Evolutionary conservation across 306 rosid species (phyloP).

Genomic region (Acacia confusa): DNA sequence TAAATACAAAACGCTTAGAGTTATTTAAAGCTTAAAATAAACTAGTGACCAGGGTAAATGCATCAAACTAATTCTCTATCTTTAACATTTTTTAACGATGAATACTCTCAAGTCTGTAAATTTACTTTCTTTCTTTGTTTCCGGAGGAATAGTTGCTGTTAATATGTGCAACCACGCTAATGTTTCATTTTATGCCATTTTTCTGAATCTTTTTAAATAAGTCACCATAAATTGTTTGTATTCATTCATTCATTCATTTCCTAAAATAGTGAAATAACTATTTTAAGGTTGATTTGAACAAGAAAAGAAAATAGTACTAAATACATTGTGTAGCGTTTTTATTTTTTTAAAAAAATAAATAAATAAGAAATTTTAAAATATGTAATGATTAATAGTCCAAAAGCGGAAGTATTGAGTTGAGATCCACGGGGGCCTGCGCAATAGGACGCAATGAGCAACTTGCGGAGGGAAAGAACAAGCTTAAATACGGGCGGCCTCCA

Average conservation of each 20-base stretch:
- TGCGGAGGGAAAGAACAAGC: constrained; percentile 10
- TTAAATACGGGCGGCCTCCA: constrained; percentile 8
- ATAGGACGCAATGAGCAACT: background rate
- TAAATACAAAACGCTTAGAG: background rate
- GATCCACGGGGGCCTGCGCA: background rate
- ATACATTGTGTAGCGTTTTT: no score
- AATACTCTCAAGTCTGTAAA: background rate
- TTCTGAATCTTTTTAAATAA: background rate
- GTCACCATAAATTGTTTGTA: background rate
- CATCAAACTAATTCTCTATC: background rate
- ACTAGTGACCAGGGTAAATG: background rate
- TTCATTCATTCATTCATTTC: background rate
- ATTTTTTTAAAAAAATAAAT: no score
- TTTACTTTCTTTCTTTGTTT: no score
- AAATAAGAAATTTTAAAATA: no score
- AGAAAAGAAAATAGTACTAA: no score
- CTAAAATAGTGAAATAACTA: background rate
- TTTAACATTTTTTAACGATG: background rate
- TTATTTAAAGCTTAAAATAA: no score
- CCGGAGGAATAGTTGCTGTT: background rate
- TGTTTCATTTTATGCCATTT: background rate
- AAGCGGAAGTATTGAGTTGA: background rate
- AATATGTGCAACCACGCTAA: no score
- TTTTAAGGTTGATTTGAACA: background rate
- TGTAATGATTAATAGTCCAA: no score